Percentiles rank a stretch among this genome's conserved stretches.
Evolutionary conservation across 2,329 filamentous ascomycete genomes (phyloP).

Genomic region (Chaetomiaceae sp.): DNA sequence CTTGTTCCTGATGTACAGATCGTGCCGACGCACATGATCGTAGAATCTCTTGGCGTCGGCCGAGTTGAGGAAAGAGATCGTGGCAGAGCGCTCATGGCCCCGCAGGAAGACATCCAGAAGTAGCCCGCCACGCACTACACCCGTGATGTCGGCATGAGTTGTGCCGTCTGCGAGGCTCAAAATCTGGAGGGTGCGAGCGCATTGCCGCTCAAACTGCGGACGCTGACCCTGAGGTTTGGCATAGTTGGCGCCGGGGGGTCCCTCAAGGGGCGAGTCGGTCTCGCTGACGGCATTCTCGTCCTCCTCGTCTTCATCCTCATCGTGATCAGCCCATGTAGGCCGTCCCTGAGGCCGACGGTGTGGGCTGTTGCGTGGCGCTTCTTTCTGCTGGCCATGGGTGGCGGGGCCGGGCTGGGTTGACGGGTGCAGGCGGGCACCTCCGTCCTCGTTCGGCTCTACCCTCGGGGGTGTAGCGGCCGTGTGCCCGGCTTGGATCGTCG

Average conservation of each 20-base stretch:
- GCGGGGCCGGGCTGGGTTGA: not conserved
- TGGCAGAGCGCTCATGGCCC: conserved; percentile 52
- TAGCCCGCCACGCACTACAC: conserved; percentile 63
- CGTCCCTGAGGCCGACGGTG: conserved; percentile 9
- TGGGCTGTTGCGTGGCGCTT: conserved; percentile 1
- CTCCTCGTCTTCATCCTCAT: conserved; percentile 19
- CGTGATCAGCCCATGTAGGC: conserved; percentile 20
- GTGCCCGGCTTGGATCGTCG: conserved; percentile 21
- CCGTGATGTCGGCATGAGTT: conserved; percentile 61
- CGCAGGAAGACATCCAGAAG: conserved; percentile 65
- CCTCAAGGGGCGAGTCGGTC: conserved; percentile 16
- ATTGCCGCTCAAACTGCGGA: conserved; percentile 34
- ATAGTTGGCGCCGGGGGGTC: conserved; percentile 18
- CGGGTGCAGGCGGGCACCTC: conserved; percentile 16
- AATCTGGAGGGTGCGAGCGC: conserved; percentile 57
- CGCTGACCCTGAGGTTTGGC: conserved; percentile 19
- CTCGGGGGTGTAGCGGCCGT: conserved; percentile 3
- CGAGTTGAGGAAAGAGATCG: conserved; percentile 65
- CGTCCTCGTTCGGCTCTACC: conserved; percentile 18
- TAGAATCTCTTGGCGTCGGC: conserved; percentile 61
- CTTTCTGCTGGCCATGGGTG: not conserved
- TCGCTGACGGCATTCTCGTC: conserved; percentile 19
- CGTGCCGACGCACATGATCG: conserved; percentile 57
- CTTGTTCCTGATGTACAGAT: conserved; percentile 64
- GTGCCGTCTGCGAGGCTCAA: conserved; percentile 56